Base-by-base conservation (phyloP, 345 rosid genomes). In the Tarenaya hassleriana region DNA sequence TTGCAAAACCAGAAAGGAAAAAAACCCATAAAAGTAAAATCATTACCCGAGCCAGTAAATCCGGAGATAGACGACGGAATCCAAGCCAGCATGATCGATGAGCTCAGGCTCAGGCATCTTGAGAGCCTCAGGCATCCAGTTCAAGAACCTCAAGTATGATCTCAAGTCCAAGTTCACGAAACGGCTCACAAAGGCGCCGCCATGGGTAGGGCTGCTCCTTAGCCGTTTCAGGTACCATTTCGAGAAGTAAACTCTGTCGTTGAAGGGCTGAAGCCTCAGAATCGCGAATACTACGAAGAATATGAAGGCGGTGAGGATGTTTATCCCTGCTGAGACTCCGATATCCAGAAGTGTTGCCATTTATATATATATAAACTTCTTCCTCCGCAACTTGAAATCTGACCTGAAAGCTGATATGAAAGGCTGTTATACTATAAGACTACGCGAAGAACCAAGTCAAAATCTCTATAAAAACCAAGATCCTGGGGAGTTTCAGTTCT, bases 51-150 rank as follows among this genome's bases (percentile, higher is more conserved):
- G 52, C 86, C 76, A 71, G 84, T 92, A 92, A 56, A 92, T 87
- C 44, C 96, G 77, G 75, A 92, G 76, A 60, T 88, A 92, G 20
- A 77, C 98, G 17, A 77, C 98, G 35, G 96, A 92, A 65, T 92
- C 96, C 78, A 92, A 71, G 37, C 98, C 98, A 0, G 98, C 98
- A 57, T 92, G 98, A 13, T 92, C 98, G 54, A 92, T 78, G 53
- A 92, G 95, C 67, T 92, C 96, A 46, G 73, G 82, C 70, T 92
- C 98, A 0, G 98, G 96, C 98, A 87, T 92, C 68, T 73, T 82
- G 9, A 92, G 75, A 1, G 98, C 96, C 12, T 55, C 94, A 1
- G 94, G 95, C 88, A 92, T 84, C 98, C 96, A 92, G 69, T 79
- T 71, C 65, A 92, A 73, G 69, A 92, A 92, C 62, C 41, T 74